Evolutionary conservation across 345 rosid genomes (phyloP), one percentile per base, ranked within the genome.

Genomic region (Lagerstroemia speciosa): DNA sequence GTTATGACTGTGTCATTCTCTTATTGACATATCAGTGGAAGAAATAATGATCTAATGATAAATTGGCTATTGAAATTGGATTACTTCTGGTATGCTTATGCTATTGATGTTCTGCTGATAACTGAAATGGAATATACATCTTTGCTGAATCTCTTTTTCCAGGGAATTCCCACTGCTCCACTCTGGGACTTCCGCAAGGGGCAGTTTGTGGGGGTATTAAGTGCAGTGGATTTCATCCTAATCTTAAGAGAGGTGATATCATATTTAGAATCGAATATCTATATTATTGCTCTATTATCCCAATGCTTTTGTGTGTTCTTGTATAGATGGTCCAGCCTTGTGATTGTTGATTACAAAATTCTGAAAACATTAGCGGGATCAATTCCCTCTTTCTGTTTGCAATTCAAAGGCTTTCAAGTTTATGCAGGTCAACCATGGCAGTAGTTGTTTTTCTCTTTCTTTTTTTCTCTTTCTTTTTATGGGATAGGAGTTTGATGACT

Each of bases 161-260:
- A 89, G 95, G 92, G 83, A 60, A 83, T 89, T 32, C 81, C 88
- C 26, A 46, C 77, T 65, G 95, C 92, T 80, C 92, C 95, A 63
- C 88, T 89, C 12, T 89, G 92, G 95, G 95, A 89, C 74, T 81
- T 78, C 38, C 66, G 48, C 67, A 80, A 75, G 80, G 90, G 85
- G 74, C 86, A 75, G 69, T 86, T 89, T 73, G 85, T 89, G 70
- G 95, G 95, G 40, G 90, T 89, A 69, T 82, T 89, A 50, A 83
- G 86, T 69, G 92, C 85, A 29, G 73, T 70, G 50, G 95, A 89
- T 72, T 89, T 89, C 69, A 86, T 89, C 72, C 72, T 89, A 69
- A 89, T 89, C 78, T 64, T 89, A 66, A 85, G 79, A 78, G 92
- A 86, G 95, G 92, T 87, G 72, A 74, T 82, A 41, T 48, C 43